phyloP scores from a whole-genome alignment of 306 rosid species.

The Dryas alaskensis region DNA sequence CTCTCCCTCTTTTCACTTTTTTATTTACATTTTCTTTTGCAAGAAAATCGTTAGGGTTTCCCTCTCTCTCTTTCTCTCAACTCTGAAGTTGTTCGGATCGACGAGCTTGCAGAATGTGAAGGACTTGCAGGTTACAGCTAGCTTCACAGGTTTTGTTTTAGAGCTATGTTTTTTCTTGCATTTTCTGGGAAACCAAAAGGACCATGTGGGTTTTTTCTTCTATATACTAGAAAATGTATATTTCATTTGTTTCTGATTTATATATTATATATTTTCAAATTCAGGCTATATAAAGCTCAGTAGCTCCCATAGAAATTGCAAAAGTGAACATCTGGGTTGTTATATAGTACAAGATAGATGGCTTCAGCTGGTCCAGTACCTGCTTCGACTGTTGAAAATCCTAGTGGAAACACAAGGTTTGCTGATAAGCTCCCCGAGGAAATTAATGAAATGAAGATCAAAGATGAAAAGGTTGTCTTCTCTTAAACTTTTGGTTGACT shows the following conservation, averaged over 20 bases:
- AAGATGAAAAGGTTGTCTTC: conserved; percentile 48
- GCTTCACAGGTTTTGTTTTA: conserved; percentile 17
- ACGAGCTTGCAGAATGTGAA: conserved; percentile 28
- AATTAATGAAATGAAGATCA: conserved; percentile 64
- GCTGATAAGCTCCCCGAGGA: conserved; percentile 55
- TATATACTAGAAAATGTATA: no score
- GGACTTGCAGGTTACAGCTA: neutral
- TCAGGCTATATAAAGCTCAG: conserved; percentile 9
- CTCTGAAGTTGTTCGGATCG: conserved; percentile 21
- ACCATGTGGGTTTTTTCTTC: neutral
- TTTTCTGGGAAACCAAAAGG: conserved; percentile 16
- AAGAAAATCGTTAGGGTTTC: neutral
- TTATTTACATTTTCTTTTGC: neutral
- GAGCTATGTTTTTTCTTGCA: neutral
- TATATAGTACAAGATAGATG: conserved; percentile 24
- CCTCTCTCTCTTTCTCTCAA: neutral
- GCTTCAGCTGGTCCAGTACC: conserved; percentile 34
- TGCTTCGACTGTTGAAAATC: conserved; percentile 34
- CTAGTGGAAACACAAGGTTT: conserved; percentile 22
- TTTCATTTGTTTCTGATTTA: neutral
- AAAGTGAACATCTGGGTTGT: conserved; percentile 2
- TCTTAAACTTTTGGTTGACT: neutral
- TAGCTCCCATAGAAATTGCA: neutral
- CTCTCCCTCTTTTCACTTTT: neutral
- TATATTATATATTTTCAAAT: neutral